phyloP scores from a whole-genome alignment of 192 early-diverging fungal species.

The Dissophora globulifera region DNA sequence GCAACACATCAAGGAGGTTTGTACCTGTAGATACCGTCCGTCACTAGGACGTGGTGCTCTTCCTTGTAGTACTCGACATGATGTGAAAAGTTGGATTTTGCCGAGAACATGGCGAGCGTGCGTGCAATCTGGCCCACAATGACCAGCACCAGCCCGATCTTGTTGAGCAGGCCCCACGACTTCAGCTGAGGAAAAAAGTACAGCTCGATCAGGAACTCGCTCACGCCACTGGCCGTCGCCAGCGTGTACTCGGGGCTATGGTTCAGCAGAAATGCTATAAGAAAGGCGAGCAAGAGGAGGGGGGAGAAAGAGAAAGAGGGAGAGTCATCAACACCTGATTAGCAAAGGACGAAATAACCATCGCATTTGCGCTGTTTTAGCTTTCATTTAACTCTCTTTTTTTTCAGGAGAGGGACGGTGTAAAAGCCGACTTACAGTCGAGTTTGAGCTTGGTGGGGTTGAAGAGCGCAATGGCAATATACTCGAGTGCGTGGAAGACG shows the following conservation, averaged over 20 bases:
- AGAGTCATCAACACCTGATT: too few relatives aligned
- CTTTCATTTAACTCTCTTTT: too few relatives aligned
- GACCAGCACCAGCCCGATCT: slow-evolving; percentile 63
- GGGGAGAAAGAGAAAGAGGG: slow-evolving; percentile 33
- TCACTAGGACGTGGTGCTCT: slow-evolving; percentile 81
- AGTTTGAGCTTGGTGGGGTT: slow-evolving; percentile 73
- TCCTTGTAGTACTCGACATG: slow-evolving; percentile 77
- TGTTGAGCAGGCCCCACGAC: slow-evolving; percentile 53
- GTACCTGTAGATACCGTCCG: slow-evolving; percentile 88
- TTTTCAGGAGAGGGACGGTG: too few relatives aligned
- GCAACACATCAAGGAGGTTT: too few relatives aligned
- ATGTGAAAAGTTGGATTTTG: slow-evolving; percentile 89
- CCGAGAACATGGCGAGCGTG: slow-evolving; percentile 91
- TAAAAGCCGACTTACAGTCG: slow-evolving; percentile 70
- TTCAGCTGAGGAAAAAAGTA: slow-evolving; percentile 72
- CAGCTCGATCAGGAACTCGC: slow-evolving; percentile 77
- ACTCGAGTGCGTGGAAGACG: slow-evolving; percentile 89
- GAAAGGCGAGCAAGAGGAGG: slow-evolving; percentile 42
- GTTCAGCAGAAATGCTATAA: slow-evolving; percentile 80
- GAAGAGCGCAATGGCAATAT: slow-evolving; percentile 86
- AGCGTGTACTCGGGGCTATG: slow-evolving; percentile 77
- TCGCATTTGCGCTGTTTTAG: too few relatives aligned
- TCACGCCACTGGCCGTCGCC: slow-evolving; percentile 70
- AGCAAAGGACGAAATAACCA: too few relatives aligned
- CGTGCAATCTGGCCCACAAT: slow-evolving; percentile 80